These are phyloP conservation scores for Fusarium longipes DNA, from an alignment of 2,329 filamentous ascomycete species.

Conservation along the genomic window DNA sequence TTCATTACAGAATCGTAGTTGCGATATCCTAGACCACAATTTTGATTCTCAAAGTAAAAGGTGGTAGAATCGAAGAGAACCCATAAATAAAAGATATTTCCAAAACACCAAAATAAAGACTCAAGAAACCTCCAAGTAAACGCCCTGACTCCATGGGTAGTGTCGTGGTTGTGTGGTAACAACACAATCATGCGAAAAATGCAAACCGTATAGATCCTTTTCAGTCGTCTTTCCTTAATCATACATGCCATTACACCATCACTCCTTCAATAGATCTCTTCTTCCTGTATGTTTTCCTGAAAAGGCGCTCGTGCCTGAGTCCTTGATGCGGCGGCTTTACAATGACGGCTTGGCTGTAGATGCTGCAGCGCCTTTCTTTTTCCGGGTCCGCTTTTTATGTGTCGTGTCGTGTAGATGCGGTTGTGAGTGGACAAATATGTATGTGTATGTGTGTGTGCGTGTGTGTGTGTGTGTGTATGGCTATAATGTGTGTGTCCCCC, in stretches of 20 bases:
- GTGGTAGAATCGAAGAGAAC: background rate
- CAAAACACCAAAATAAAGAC: conserved; percentile 10
- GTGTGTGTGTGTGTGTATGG: conserved; percentile 12
- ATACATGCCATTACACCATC: conserved; percentile 38
- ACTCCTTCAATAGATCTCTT: conserved; percentile 5
- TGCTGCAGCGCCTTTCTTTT: conserved; percentile 26
- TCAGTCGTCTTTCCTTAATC: conserved; percentile 22
- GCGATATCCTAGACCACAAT: background rate
- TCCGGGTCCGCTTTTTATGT: conserved; percentile 24
- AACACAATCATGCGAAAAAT: conserved; percentile 31
- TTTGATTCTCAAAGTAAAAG: conserved; percentile 10
- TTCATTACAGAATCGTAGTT: conserved; percentile 6
- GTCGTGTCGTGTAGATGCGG: conserved; percentile 32
- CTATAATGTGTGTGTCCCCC: conserved; percentile 22
- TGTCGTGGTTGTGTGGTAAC: conserved; percentile 28
- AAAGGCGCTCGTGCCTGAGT: conserved; percentile 14
- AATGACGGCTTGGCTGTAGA: conserved; percentile 18
- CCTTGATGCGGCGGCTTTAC: conserved; percentile 15
- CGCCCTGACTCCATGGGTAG: conserved; percentile 17
- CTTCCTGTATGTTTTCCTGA: conserved; percentile 11
- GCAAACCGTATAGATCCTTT: conserved; percentile 15
- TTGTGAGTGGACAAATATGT: conserved; percentile 40
- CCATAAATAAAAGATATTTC: background rate
- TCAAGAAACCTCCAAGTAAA: conserved; percentile 7
- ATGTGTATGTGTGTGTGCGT: conserved; percentile 15